Percentiles rank a stretch among this genome's conserved stretches.
These are phyloP conservation scores for Lachancea waltii DNA, from an alignment of 805 yeast genomes.

Conservation along the genomic window DNA sequence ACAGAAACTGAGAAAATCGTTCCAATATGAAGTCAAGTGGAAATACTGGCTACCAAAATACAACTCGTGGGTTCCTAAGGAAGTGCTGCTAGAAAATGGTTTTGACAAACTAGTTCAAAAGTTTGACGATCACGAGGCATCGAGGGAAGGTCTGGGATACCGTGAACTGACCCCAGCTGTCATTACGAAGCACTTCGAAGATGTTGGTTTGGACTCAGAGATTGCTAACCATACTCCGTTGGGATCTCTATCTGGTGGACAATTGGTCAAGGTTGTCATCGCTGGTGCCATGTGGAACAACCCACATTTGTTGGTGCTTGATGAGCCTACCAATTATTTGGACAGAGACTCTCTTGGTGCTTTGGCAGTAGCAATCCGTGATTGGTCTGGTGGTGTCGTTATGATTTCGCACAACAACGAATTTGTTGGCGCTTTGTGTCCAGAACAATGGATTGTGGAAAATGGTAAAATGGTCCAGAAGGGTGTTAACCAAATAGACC, in stretches of 20 bases:
- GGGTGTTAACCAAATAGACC: conserved; percentile 71
- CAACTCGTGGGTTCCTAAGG: conserved; percentile 91
- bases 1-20: conserved; percentile 90
- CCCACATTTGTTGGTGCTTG: conserved; percentile 91
- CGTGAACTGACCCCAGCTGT: conserved; percentile 89
- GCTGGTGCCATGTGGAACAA: conserved; percentile 99
- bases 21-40: conserved; percentile 98
- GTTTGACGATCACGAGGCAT: conserved; percentile 98
- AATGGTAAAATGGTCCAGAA: conserved; percentile 83
- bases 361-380: conserved; percentile 93
- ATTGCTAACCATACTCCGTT: conserved; percentile 97
- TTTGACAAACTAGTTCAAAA: conserved; percentile 88
- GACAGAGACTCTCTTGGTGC: conserved; percentile 98
- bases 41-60: conserved; percentile 82
- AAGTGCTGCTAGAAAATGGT: conserved; percentile 71
- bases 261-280: conserved; percentile 93
- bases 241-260: conserved; percentile 97
- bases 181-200: conserved; percentile 94
- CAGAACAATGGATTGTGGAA: conserved; percentile 97
- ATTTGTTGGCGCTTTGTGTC: conserved; percentile 94
- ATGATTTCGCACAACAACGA: conserved; percentile 98
- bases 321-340: conserved; percentile 96
- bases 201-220: conserved; percentile 94
- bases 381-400: conserved; percentile 97
- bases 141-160: conserved; percentile 98